Evolutionary conservation across 768 basidiomycete genomes (phyloP), one percentile per base, ranked within the genome.

Genomic region (Favolaschia claudopus): DNA sequence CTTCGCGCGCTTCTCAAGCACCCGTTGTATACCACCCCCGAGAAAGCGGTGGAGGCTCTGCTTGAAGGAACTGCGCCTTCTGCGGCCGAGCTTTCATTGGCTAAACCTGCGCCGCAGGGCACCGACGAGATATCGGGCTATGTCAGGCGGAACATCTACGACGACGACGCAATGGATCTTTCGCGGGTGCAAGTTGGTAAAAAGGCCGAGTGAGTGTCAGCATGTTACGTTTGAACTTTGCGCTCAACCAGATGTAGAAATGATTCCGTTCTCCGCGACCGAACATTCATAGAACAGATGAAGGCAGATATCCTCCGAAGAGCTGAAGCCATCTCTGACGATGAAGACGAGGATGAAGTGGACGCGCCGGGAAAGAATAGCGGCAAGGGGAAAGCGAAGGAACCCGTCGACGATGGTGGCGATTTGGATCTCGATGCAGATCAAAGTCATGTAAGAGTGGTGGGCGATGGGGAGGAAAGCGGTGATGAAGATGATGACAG

Each of bases 241-340:
- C 55, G 20, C 49, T 63, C 29, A 46, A 8, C 1, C 25, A 27
- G 31, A 44, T n/a, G 62, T 39, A 25, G 54, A 44, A 12, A 85
- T 27, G 77, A 75, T n/a, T 67, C 69, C 17, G 66, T 85, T 14
- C 69, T 87, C 8, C 79, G 80, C 14, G 91, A 95, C 65, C 81
- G 79, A 6, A 72, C 78, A 1, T 83, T 84, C 67, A 79, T 85
- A n/a, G 87, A 88, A 37, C 76, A 88, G 63, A 89, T 95, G 85
- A 95, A 96, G 67, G 85, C 85, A 1, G 89, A 91, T 51, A 95
- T 95, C 64, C 78, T 95, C 14, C 84, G 92, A 25, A 82, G 90
- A 5, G 89, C 85, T 0, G 89, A 95, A 66, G 85, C 79, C 17
- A 82, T 88, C 33, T 80, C 82, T 0, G 85, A 84, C 40, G 80